Evolutionary conservation across 441 rosid species (phyloP).

Genomic region (Gossypium davidsonii): DNA sequence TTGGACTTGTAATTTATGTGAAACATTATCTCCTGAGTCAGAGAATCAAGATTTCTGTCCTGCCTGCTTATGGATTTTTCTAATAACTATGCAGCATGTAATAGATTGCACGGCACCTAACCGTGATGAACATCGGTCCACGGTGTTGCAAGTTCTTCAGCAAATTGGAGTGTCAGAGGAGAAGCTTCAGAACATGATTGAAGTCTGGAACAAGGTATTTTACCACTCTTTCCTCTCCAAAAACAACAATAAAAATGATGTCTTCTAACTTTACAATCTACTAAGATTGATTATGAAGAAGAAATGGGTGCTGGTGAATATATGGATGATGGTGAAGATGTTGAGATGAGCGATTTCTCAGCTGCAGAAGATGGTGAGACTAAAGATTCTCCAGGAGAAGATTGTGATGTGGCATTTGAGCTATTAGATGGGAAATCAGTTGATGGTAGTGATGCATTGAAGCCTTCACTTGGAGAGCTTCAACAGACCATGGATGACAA

Average conservation of each 20-base stretch:
- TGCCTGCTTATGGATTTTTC: conserved; percentile 3
- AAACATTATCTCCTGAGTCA: background rate
- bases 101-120: conserved; percentile 85
- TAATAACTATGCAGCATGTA: conserved; percentile 54
- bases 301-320: conserved; percentile 28
- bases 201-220: conserved; percentile 91
- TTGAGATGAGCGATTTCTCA: conserved; percentile 28
- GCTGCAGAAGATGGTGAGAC: conserved; percentile 23
- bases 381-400: conserved; percentile 27
- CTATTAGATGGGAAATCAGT: conserved; percentile 3
- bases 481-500: conserved; percentile 20
- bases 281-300: conserved; percentile 70
- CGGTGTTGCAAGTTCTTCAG: conserved; percentile 73
- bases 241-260: background rate
- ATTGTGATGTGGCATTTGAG: conserved; percentile 19
- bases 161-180: conserved; percentile 87
- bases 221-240: background rate
- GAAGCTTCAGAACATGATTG: conserved; percentile 74
- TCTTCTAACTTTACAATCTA: background rate
- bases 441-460: conserved; percentile 1
- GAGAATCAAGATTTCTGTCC: background rate
- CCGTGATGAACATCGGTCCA: conserved; percentile 75
- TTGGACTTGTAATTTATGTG: background rate
- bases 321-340: conserved; percentile 29
- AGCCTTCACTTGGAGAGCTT: conserved; percentile 18